phyloP scores from a whole-genome alignment of 768 basidiomycete species.

The Clitopilus hobsonii region DNA sequence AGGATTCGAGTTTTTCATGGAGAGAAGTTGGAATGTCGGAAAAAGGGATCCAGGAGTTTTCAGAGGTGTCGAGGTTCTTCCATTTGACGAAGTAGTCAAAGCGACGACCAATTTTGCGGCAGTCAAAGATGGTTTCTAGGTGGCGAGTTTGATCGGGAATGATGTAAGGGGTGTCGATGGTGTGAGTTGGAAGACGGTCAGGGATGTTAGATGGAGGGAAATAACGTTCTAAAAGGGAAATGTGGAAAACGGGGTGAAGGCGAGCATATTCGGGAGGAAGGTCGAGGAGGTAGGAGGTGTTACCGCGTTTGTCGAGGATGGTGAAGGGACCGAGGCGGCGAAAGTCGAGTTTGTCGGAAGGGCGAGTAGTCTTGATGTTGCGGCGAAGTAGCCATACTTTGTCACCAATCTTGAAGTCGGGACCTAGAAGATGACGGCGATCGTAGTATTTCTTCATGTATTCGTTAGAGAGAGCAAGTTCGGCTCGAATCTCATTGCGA shows the following conservation, averaged over 20 bases:
- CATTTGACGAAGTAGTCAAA: slow-evolving; percentile 30
- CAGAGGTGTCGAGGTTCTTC: slow-evolving; percentile 17
- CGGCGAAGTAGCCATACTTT: slow-evolving; percentile 30
- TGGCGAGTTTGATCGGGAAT: slow-evolving; percentile 8
- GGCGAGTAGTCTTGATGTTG: slow-evolving; percentile 37
- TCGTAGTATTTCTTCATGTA: slow-evolving; percentile 23
- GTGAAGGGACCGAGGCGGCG: slow-evolving; percentile 22
- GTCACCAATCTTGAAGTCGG: slow-evolving; percentile 24
- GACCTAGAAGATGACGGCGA: slow-evolving; percentile 16
- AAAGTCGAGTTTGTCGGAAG: slow-evolving; percentile 34
- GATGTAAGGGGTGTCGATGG: slow-evolving; percentile 15
- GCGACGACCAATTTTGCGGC: slow-evolving; percentile 25
- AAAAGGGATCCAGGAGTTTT: slow-evolving; percentile 30
- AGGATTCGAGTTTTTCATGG: slow-evolving; percentile 25
- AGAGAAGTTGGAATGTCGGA: slow-evolving; percentile 25
- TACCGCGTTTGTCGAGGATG: slow-evolving; percentile 8
- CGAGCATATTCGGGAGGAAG: slow-evolving; percentile 26
- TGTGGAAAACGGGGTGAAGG: slow-evolving; percentile 36
- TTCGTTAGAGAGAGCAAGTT: slow-evolving; percentile 25
- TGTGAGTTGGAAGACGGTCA: slow-evolving; percentile 16
- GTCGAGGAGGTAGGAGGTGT: slow-evolving; percentile 20
- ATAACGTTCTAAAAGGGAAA: slow-evolving; percentile 29
- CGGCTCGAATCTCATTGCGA: slow-evolving; percentile 26
- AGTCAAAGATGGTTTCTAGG: slow-evolving; percentile 23
- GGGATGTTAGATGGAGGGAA: slow-evolving; percentile 27